Evolutionary conservation across 1,139 yeast genomes (phyloP), one percentile per base, ranked within the genome.

Genomic region (Scheffersomyces segobiensis): DNA sequence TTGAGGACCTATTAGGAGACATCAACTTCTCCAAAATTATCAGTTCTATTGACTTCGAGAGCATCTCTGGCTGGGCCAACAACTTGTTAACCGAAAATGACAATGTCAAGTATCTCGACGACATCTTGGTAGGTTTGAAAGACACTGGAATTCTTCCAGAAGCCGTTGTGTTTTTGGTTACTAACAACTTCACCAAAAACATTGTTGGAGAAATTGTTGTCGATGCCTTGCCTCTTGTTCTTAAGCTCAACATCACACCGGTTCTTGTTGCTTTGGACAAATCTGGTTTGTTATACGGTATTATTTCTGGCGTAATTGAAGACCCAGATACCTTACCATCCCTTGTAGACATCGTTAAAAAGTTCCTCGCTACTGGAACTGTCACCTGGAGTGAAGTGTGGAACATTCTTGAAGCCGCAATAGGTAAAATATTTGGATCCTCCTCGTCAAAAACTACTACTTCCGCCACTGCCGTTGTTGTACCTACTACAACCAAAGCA

Each of bases 191-290:
- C 48, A 74, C 77, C 20, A 66, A 69, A 61, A 49, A 60, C 3
- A 58, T 73, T 56, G 68, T 70, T 24, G 61, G 63, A 22, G 61
- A 60, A 12, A 58, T 68, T 10, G 63, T 72, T 49, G 66, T 63
- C 48, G 65, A 64, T 14, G 65, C 67, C 8, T 63, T 73, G 54
- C 57, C 56, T 17, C 53, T 65, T 55, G 65, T 65, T 22, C 67
- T 65, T 4, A 57, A 64, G 14, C 56, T 69, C 56, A 72, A 76
- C 62, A 60, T 73, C 50, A 75, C 78, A 24, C 62, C 68, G n/a
- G 63, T 75, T 42, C 74, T 73, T 61, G 71, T 67, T 52, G 78
- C 78, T 8, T 72, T 76, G 57, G 77, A 75, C 59, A 63, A 71
- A 58, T 74, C 79, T 20, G 74, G 74, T 5, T 71, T 76, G 60